Evolutionary conservation across 441 rosid genomes (phyloP).

Genomic region (Melastoma candidum): DNA sequence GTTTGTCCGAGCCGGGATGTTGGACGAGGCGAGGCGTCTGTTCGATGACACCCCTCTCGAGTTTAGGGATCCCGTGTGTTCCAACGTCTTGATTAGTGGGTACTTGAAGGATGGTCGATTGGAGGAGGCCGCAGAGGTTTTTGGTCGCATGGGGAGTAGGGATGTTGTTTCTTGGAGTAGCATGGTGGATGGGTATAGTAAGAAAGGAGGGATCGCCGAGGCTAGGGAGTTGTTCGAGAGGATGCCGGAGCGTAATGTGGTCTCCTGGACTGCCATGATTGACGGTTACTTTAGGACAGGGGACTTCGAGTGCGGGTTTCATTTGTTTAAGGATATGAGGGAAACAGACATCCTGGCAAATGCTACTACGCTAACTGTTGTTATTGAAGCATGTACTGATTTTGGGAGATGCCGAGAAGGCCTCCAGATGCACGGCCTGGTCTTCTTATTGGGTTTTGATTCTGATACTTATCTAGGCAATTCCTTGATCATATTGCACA

Average conservation of each 20-base stretch:
- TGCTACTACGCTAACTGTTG: constrained; percentile 42
- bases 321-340: constrained; percentile 49
- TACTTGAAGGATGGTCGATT: constrained; percentile 44
- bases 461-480: constrained; percentile 49
- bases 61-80: constrained; percentile 60
- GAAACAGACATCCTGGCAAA: constrained; percentile 34
- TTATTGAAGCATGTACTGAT: constrained; percentile 51
- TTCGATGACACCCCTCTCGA: constrained; percentile 27
- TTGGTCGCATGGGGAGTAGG: constrained; percentile 40
- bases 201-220: constrained; percentile 35
- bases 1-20: constrained; percentile 40
- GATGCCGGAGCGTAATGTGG: constrained; percentile 52
- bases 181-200: constrained; percentile 69
- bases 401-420: constrained; percentile 32
- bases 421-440: constrained; percentile 50
- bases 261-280: constrained; percentile 74
- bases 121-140: constrained; percentile 42
- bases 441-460: constrained; percentile 30
- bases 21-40: constrained; percentile 40
- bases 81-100: constrained; percentile 57
- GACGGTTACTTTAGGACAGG: constrained; percentile 61
- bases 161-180: constrained; percentile 62
- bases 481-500: constrained; percentile 55
- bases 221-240: constrained; percentile 45
- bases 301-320: constrained; percentile 43